Percentiles rank a stretch among this genome's conserved stretches.
Conservation (phyloP, 805 yeast genomes). For the Candida hungchunana region DNA sequence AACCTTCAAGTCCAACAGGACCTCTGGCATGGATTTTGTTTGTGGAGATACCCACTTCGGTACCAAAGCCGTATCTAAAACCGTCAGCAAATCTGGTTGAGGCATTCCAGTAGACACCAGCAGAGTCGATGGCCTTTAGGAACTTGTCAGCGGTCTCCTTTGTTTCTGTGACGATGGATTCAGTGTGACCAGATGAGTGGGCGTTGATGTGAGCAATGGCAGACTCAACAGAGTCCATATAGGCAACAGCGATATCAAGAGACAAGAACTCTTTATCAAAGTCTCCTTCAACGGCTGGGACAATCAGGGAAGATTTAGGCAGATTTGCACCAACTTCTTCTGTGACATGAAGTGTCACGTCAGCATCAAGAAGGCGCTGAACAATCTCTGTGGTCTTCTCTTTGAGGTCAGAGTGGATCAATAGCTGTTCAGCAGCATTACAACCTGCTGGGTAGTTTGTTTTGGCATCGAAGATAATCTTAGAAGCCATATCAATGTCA, state of each 20-base stretch:
- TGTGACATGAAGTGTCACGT: slow-evolving; percentile 72
- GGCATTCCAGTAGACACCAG: slow-evolving; percentile 98
- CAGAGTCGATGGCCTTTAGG: slow-evolving; percentile 82
- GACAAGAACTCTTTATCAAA: slow-evolving; percentile 83
- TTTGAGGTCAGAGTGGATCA: slow-evolving; percentile 48
- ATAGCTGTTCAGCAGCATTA: slow-evolving; percentile 87
- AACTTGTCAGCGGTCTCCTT: slow-evolving; percentile 69
- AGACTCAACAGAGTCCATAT: slow-evolving; percentile 52
- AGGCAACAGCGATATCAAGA: slow-evolving; percentile 71
- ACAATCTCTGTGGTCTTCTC: slow-evolving; percentile 34
- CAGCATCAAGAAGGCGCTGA: slow-evolving; percentile 49
- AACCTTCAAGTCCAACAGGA: slow-evolving; percentile 96
- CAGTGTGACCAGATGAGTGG: slow-evolving; percentile 97
- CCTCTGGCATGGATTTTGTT: slow-evolving; percentile 98
- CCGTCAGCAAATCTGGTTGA: slow-evolving; percentile 98
- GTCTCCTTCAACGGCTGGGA: slow-evolving; percentile 57
- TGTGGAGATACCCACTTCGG: slow-evolving; percentile 97
- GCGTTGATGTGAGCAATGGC: slow-evolving; percentile 85
- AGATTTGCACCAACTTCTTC: slow-evolving; percentile 38
- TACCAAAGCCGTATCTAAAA: slow-evolving; percentile 96
- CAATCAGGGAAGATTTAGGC: slow-evolving; percentile 29
- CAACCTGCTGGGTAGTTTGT: slow-evolving; percentile 99
- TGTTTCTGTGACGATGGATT: slow-evolving; percentile 78
- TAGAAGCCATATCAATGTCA: slow-evolving; percentile 70
- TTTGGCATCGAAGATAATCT: slow-evolving; percentile 79